Conservation (phyloP, 768 basidiomycete species). For the Podaxis mareebaensis region DNA sequence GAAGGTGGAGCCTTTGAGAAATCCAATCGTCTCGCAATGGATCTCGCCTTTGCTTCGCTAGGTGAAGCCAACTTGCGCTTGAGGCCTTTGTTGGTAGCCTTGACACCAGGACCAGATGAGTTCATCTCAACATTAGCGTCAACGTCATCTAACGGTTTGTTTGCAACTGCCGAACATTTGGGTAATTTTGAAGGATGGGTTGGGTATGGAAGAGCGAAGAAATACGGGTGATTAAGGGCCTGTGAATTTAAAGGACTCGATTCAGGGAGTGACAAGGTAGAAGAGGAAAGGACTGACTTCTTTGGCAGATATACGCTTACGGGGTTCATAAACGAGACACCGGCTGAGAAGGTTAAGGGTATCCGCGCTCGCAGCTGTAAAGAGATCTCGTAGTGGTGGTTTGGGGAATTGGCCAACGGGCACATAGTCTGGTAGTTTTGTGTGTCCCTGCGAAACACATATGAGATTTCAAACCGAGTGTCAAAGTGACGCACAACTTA, state of each 20-base stretch:
- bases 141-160: conserved; percentile 68
- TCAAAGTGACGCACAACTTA: conserved; percentile 34
- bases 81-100: conserved; percentile 54
- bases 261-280: conserved; percentile 8
- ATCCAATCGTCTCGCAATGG: conserved; percentile 72
- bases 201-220: conserved; percentile 82
- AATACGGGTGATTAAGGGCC: conserved; percentile 89
- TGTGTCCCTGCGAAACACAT: conserved; percentile 65
- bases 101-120: conserved; percentile 50
- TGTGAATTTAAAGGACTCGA: conserved; percentile 27
- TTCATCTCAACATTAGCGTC: conserved; percentile 69
- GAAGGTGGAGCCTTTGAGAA: conserved; percentile 55
- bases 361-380: conserved; percentile 88
- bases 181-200: conserved; percentile 89
- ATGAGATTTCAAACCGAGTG: not conserved
- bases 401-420: conserved; percentile 85
- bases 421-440: conserved; percentile 87
- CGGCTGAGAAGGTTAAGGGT: conserved; percentile 79
- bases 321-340: conserved; percentile 85
- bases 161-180: conserved; percentile 51
- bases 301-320: conserved; percentile 74
- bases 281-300: conserved; percentile 53
- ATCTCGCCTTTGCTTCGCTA: conserved; percentile 48
- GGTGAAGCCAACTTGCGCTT: conserved; percentile 74
- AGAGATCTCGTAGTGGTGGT: conserved; percentile 79